Evolutionary conservation across 2,329 filamentous ascomycete species (phyloP).

Genomic region (Pseudogymnoascus sp.): DNA sequence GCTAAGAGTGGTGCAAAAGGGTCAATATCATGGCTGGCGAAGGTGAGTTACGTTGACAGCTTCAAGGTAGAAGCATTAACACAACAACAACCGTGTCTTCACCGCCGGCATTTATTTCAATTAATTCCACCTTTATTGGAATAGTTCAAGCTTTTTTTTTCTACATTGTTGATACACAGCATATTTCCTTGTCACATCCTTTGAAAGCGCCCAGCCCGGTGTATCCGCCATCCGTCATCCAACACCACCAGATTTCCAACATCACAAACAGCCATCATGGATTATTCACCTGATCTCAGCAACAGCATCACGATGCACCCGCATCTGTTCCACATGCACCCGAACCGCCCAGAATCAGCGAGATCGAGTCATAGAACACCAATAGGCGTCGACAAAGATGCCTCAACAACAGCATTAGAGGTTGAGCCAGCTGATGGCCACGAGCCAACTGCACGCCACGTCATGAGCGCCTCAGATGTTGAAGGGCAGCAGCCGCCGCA

Average conservation of each 20-base stretch:
- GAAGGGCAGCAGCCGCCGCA: conserved; percentile 30
- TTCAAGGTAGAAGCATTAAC: conserved; percentile 3
- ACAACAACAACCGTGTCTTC: conserved; percentile 7
- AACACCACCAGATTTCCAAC: not conserved
- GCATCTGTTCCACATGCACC: conserved; percentile 24
- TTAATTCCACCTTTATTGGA: not conserved
- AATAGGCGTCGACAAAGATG: conserved; percentile 25
- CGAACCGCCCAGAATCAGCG: conserved; percentile 18
- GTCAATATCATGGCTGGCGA: not conserved
- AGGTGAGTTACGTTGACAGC: not conserved
- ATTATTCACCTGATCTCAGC: conserved; percentile 16
- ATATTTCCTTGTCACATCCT: not conserved
- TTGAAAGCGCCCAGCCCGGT: not conserved
- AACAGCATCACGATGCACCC: conserved; percentile 27
- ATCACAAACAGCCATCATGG: not conserved
- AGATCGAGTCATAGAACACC: conserved; percentile 20
- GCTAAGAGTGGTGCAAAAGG: not conserved
- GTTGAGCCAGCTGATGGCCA: conserved; percentile 19
- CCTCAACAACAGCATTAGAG: conserved; percentile 35
- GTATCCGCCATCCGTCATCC: not conserved
- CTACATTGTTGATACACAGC: not conserved
- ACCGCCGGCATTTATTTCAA: not conserved
- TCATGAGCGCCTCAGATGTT: conserved; percentile 30
- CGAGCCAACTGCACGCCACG: conserved; percentile 23
- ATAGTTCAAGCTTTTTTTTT: not conserved